Conservation (phyloP, 768 basidiomycete genomes). For the Boletus pseudo-olivaceus region DNA sequence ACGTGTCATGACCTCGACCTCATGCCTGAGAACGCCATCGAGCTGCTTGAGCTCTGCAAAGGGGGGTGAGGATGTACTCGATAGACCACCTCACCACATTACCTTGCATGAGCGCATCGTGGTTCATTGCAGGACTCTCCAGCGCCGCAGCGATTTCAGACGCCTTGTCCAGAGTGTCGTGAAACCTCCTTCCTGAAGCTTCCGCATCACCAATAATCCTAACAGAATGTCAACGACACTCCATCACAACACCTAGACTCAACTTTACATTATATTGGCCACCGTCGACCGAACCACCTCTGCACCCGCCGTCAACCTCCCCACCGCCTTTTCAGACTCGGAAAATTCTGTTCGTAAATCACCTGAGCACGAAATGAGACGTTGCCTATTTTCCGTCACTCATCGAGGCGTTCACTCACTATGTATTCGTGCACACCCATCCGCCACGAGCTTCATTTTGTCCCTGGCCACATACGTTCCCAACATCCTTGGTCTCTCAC, state of each 20-base stretch:
- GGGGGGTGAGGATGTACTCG: neutral
- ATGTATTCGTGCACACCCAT: slow-evolving; percentile 65
- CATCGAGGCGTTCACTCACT: slow-evolving; percentile 38
- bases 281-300: slow-evolving; percentile 54
- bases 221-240: slow-evolving; percentile 1
- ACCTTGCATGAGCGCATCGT: slow-evolving; percentile 56
- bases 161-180: slow-evolving; percentile 57
- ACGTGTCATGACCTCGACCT: slow-evolving; percentile 54
- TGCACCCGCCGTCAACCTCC: slow-evolving; percentile 53
- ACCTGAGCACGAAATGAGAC: slow-evolving; percentile 36
- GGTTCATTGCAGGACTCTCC: slow-evolving; percentile 53
- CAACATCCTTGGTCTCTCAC: slow-evolving; percentile 63
- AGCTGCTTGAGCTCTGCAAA: slow-evolving; percentile 57
- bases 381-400: neutral
- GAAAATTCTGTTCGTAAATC: slow-evolving; percentile 54
- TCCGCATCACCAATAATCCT: slow-evolving; percentile 64
- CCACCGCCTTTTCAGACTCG: slow-evolving; percentile 51
- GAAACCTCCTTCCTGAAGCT: slow-evolving; percentile 49
- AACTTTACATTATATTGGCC: slow-evolving; percentile 43
- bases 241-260: neutral
- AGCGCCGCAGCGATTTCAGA: slow-evolving; percentile 45
- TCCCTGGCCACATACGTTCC: slow-evolving; percentile 77
- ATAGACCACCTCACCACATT: neutral
- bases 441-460: slow-evolving; percentile 80
- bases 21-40: slow-evolving; percentile 58